Evolutionary conservation across 2,329 filamentous ascomycete species (phyloP).

Genomic region (Talaromyces sp.): DNA sequence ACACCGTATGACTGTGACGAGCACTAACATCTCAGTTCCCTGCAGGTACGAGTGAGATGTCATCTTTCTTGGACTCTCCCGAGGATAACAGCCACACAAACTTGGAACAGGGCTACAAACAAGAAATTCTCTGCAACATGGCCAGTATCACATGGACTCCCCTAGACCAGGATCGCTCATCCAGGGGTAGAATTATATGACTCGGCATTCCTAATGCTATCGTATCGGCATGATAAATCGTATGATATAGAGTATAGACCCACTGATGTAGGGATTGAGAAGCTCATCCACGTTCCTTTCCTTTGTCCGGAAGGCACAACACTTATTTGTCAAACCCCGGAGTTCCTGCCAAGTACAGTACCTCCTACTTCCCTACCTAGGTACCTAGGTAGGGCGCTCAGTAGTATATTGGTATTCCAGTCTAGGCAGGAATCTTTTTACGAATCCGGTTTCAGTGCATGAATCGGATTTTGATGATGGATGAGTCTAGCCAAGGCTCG

Average conservation of each 20-base stretch:
- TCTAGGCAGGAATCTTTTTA: not conserved
- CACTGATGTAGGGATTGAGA: not conserved
- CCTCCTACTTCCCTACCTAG: not conserved
- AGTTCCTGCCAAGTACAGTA: not conserved
- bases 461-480: not conserved
- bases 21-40: not conserved
- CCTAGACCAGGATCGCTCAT: not conserved
- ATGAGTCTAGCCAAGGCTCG: not conserved
- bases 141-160: not conserved
- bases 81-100: not conserved
- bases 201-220: not conserved
- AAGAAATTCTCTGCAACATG: not conserved
- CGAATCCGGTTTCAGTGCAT: not conserved
- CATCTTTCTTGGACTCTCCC: not conserved
- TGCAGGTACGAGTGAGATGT: not conserved
- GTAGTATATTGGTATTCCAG: not conserved
- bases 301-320: not conserved
- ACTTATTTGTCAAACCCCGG: not conserved
- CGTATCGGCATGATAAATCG: not conserved
- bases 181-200: not conserved
- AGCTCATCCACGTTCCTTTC: not conserved
- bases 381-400: not conserved
- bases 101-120: not conserved
- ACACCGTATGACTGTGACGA: not conserved
- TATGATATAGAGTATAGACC: slow-evolving; percentile 4